Base-by-base conservation (phyloP, 768 basidiomycete species). In the Lactifluus subvellereus region DNA sequence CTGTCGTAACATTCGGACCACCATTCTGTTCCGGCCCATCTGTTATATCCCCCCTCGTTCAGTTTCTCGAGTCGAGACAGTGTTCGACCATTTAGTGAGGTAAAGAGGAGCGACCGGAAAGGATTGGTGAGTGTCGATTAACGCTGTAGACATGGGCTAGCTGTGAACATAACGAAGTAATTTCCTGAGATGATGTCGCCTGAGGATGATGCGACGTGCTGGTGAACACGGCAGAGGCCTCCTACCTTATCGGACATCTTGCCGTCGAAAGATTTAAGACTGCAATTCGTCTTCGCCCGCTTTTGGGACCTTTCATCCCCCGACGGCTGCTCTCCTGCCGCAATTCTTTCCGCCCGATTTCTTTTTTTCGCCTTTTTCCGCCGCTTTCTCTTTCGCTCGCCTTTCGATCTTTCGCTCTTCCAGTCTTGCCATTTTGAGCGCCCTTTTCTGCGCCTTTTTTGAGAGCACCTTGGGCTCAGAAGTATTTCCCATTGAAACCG, bases 251-350 rank as follows among this genome's bases (percentile, higher is more conserved):
- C 93, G 60, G 78, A 85, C 96, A 98, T 98, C 75, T 86, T 78
- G 48, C 94, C 84, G 72, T 98, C 95, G 72, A 97, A 98, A 98
- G 79, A 76, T 99, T 97, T n/a, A 98, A 73, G 38, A 92, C 83
- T 2, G 94, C 80, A 72, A 60, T 57, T 62, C 20, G 13, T 13
- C 32, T 66, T 73, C 69, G 61, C 66, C 64, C 70, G 69, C 48
- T 71, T 66, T 59, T 69, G 66, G 33, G 74, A 69, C 48, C 69
- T 71, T 73, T 77, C 78, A 77, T 82, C 66, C 70, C 75, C 67
- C 69, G 73, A 66, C 52, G 80, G 79, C 54, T 83, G 74, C 69
- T 87, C 87, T 22, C 84, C 85, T 0, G 82, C 84, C 2, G 84
- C 85, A 48, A 84, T 78, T 70, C 81, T 84, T 69, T 82, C 81